phyloP scores from a whole-genome alignment of 306 rosid genomes.

The Gillenia trifoliata region DNA sequence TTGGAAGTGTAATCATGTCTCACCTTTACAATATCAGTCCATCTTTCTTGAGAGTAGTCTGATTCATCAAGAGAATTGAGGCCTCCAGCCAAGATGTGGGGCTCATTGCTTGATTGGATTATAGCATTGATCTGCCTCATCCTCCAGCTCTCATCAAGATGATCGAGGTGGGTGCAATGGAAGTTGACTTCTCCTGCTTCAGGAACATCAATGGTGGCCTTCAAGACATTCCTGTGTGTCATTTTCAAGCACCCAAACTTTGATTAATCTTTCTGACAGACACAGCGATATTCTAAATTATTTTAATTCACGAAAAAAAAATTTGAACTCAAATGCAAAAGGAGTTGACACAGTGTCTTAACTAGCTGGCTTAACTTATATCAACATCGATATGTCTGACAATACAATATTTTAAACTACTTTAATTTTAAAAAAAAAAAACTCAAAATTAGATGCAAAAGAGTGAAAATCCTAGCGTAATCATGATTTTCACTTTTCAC shows the following conservation, averaged over 20 bases:
- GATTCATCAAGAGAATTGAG: slow-evolving; percentile 85
- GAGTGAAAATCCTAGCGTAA: not conserved
- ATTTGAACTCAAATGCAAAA: not conserved
- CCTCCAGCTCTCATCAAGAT: slow-evolving; percentile 90
- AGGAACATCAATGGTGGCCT: slow-evolving; percentile 85
- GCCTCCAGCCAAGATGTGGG: slow-evolving; percentile 86
- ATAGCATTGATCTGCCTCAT: slow-evolving; percentile 94
- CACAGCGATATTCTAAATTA: not conserved
- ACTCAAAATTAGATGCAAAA: too few relatives aligned
- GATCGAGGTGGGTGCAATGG: slow-evolving; percentile 90
- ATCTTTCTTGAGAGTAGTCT: slow-evolving; percentile 88
- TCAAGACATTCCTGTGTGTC: slow-evolving; percentile 72
- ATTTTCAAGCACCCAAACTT: not conserved
- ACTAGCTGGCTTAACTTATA: not conserved
- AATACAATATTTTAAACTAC: too few relatives aligned
- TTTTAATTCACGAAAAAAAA: too few relatives aligned
- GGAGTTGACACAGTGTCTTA: too few relatives aligned
- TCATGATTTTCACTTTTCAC: not conserved
- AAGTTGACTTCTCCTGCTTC: slow-evolving; percentile 79
- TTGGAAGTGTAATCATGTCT: not conserved
- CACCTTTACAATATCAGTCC: slow-evolving; percentile 96
- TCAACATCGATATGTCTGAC: not conserved
- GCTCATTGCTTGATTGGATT: slow-evolving; percentile 62
- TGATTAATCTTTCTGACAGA: not conserved
- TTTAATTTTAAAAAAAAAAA: too few relatives aligned